Evolutionary conservation across 176 grass and related monocot species (phyloP).

Genomic region (Eremochloa ophiuroides): DNA sequence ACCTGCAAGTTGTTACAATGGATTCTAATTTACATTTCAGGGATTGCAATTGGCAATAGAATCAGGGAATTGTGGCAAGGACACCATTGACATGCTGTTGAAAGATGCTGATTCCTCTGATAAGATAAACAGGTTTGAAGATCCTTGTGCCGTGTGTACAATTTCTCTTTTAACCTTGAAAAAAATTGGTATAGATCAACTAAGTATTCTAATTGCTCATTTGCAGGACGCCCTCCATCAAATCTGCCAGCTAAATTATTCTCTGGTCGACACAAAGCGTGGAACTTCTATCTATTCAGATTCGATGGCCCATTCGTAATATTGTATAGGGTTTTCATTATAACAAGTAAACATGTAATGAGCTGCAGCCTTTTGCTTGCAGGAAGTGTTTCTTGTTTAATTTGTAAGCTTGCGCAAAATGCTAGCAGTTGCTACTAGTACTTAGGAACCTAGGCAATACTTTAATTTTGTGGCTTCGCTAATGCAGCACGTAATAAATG

Average conservation of each 20-base stretch:
- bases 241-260: conserved; percentile 34
- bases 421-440: background rate
- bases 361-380: conserved; percentile 34
- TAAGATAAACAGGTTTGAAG: conserved; percentile 44
- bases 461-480: conserved; percentile 18
- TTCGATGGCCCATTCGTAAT: background rate
- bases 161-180: background rate
- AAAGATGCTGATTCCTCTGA: conserved; percentile 31
- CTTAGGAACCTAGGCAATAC: background rate
- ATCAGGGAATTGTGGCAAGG: conserved; percentile 33
- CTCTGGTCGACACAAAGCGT: background rate
- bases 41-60: conserved; percentile 61
- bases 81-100: background rate
- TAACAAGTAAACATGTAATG: conserved; percentile 36
- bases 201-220: background rate
- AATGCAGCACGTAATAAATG: conserved; percentile 35
- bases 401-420: conserved; percentile 9
- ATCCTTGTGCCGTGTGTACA: background rate
- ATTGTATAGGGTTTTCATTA: conserved; percentile 31
- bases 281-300: background rate
- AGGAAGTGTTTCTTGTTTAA: conserved; percentile 34
- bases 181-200: background rate
- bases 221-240: conserved; percentile 36
- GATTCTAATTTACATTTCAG: conserved; percentile 30
- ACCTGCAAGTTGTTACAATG: background rate